Evolutionary conservation across 768 basidiomycete species (phyloP), one percentile per base, ranked within the genome.

Genomic region (Cystobasidium ongulense): DNA sequence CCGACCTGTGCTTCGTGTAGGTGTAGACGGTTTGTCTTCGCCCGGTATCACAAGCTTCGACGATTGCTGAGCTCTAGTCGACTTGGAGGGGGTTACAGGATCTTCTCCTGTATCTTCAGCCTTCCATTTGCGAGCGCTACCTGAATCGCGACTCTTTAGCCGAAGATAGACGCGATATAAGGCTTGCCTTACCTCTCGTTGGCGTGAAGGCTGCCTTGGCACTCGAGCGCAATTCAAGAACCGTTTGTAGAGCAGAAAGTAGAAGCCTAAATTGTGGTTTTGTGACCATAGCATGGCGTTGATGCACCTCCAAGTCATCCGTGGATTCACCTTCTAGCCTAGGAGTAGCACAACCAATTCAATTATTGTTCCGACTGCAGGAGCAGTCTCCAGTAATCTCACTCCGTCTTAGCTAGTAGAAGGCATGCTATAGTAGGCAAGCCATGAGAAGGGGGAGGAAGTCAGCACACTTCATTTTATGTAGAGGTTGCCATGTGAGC

Each of bases 351-450:
- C n/a, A 64, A 35, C 11, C 5, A 31, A 3, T 7, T 29, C 8
- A 10, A 61, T 17, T 64, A 25, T 8, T 21, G 63, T 11, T 46
- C 57, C 10, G 25, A 11, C 33, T 64, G 36, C 4, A 10, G 36
- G 27, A 38, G 10, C 43, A 7, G 41, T 15, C 5, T 35, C 39
- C 8, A 18, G 18, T 5, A 66, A 5, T 17, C 65, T 41, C 23
- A 52, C 65, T 67, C 65, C 4, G 46, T 67, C 43, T 67, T 39
- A 25, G 65, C 65, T 21, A 67, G 38, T 41, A 67, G 29, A 3
- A 67, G 46, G 46, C 65, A 67, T 11, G 65, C 65, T 67, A 46
- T 39, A 39, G 18, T 33, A 63, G 36, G 11, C 61, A 27, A 31
- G 25, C 25, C 13, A 59, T 59, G 57, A n/a, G 25, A 59, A 25